Evolutionary conservation across 2,329 filamentous ascomycete genomes (phyloP).

Genomic region (Aspergillus aculeatus): DNA sequence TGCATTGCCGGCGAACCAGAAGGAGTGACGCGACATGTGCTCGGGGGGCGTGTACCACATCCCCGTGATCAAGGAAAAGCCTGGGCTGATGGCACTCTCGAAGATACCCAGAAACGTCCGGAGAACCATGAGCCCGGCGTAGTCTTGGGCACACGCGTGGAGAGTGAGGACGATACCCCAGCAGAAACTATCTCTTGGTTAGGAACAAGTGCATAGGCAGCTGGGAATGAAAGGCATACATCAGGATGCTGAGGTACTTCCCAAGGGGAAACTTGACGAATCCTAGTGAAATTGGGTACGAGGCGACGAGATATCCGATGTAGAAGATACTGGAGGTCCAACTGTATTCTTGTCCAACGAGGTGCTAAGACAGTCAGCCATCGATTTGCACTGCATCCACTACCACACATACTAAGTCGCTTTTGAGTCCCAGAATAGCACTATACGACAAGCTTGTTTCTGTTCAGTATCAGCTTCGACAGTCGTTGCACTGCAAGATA

Average conservation of each 20-base stretch:
- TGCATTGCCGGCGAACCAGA: background rate
- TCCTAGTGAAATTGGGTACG: conserved; percentile 34
- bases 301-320: conserved; percentile 29
- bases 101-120: background rate
- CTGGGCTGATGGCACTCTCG: background rate
- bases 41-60: background rate
- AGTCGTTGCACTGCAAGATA: too few species aligned
- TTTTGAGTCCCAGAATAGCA: background rate
- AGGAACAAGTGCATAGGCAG: background rate
- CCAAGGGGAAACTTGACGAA: conserved; percentile 35
- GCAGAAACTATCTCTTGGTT: too few species aligned
- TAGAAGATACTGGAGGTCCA: conserved; percentile 28
- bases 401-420: background rate
- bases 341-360: conserved; percentile 15
- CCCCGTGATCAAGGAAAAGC: background rate
- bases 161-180: too few species aligned
- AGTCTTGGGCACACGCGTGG: background rate
- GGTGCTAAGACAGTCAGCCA: background rate
- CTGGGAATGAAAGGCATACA: conserved; percentile 33
- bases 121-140: background rate
- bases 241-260: conserved; percentile 28
- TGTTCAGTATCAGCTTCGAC: too few species aligned
- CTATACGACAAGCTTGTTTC: background rate
- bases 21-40: background rate
- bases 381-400: too few species aligned